Evolutionary conservation across 805 yeast species (phyloP), one percentile per base, ranked within the genome.

Genomic region (Lachancea sp.): DNA sequence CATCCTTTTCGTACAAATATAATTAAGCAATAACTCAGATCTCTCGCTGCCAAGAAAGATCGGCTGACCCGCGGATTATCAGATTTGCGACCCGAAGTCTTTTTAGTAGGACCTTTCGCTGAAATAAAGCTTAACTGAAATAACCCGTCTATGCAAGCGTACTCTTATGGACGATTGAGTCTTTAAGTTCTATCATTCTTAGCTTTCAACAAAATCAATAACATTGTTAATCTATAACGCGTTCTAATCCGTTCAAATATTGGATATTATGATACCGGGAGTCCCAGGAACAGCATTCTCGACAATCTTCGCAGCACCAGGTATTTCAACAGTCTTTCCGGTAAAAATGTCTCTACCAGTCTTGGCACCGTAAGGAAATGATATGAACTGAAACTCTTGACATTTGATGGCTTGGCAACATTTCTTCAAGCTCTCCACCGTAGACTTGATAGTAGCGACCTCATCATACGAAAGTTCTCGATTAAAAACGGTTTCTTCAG

Each of bases 231-330:
- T 36, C 30, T 36, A 28, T 36, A 28, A 25, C 21, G 25, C 22
- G 22, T 9, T 12, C 12, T 31, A 16, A 8, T 21, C 13, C 21
- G 32, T 32, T 50, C 67, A 73, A 34, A 81, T 57, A 64, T 89
- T 89, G 51, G 68, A 76, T 48, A 90, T 72, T 47, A 78, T 64
- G 55, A 90, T 78, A 55, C 95, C 97, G 28, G 98, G 97, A 51
- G 76, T 75, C 46, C 97, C 97, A 35, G 98, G 98, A 49, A 84
- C 81, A 20, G 97, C 89, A 46, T 72, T 72, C 49, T 85, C 96
- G 45, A 84, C 71, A 30, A 79, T 74, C 71, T 84, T 88, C 35
- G 80, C 75, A 40, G 74, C 67, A 40, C 57, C 50, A 26, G 79
- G 72, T 48, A 88, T 71, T 50, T 73, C 83, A 43, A 80, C 82